Percentiles rank a stretch among this genome's conserved stretches.
Evolutionary conservation across 192 early-diverging fungal genomes (phyloP).

Genomic region (Backusella tuberculispora): DNA sequence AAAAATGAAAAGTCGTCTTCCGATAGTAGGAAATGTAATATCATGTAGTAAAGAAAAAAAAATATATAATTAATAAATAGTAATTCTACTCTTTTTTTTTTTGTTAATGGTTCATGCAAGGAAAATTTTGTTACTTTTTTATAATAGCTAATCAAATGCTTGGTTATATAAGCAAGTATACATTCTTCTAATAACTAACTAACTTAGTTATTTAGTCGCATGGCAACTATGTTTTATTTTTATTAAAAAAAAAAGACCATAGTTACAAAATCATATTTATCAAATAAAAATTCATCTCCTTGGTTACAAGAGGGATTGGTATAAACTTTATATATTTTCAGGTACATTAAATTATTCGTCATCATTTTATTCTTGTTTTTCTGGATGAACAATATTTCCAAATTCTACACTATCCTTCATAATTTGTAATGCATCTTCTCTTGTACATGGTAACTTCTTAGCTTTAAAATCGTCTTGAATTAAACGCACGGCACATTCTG

Average conservation of each 20-base stretch:
- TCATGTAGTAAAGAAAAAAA: not conserved
- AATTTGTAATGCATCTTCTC: conserved; percentile 4
- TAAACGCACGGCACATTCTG: conserved; percentile 50
- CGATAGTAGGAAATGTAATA: conserved; percentile 14
- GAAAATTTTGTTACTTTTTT: too few relatives aligned
- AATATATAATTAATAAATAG: not conserved
- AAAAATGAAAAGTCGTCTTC: conserved; percentile 14
- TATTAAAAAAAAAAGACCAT: too few relatives aligned
- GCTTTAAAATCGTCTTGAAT: conserved; percentile 45
- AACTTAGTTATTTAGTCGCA: too few relatives aligned
- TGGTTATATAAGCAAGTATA: too few relatives aligned
- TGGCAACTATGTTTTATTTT: too few relatives aligned
- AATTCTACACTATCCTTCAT: conserved; percentile 35
- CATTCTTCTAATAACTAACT: too few relatives aligned
- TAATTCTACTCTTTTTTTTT: not conserved
- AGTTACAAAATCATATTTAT: too few relatives aligned
- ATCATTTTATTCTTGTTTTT: conserved; percentile 17
- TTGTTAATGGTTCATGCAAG: too few relatives aligned
- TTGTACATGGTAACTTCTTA: not conserved
- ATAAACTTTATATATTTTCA: too few relatives aligned
- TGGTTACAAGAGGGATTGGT: too few relatives aligned
- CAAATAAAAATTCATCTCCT: too few relatives aligned
- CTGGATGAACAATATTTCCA: conserved; percentile 22
- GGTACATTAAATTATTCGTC: not conserved
- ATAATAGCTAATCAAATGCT: too few relatives aligned